Evolutionary conservation across 208 protist genomes (phyloP), one percentile per base, ranked within the genome.

Genomic region (Leptomonas seymouri): DNA sequence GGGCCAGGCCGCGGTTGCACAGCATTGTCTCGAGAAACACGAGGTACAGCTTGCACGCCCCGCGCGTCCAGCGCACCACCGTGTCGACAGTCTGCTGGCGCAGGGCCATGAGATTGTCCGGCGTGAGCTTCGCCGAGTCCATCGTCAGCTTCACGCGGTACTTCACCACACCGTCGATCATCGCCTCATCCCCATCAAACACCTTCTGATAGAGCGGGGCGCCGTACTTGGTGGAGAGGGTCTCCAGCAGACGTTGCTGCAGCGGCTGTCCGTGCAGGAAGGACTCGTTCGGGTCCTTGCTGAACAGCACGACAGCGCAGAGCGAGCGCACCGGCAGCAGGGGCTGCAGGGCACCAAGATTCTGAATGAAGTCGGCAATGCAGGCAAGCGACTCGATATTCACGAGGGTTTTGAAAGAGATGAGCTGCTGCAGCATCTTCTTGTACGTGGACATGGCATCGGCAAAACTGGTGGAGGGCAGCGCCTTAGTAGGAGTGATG

Each of bases 1-100:
- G 90, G 6, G 87, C 81, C 27, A 93, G 75, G 21, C 90, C 90
- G 59, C 90, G 90, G 67, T 90, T 95, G 83, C 90, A 95, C 46
- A 95, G 79, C 90, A 95, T 91, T 28, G 80, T 80, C 80, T 95
- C 90, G 11, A 93, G 68, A 60, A 92, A 82, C 39, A 90, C 64
- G 1, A 95, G 71, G 67, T 90, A 92, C 31, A 75, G 66, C 81
- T 85, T 90, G 66, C 77, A 74, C 63, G 85, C 84, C 76, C 91
- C 86, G 18, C 61, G 57, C 20, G 71, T 76, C 87, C 90, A 95
- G 49, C 72, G 76, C 41, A 76, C 80, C 61, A 93, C 74, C 18
- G 80, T 70, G 48, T 93, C 87, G 21, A 78, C 36, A 7, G 87
- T 93, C 64, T 92, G 85, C 71, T 91, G 78, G 51, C 84, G 83